Conservation (phyloP, 345 rosid species). For the Rubroshorea leprosula region DNA sequence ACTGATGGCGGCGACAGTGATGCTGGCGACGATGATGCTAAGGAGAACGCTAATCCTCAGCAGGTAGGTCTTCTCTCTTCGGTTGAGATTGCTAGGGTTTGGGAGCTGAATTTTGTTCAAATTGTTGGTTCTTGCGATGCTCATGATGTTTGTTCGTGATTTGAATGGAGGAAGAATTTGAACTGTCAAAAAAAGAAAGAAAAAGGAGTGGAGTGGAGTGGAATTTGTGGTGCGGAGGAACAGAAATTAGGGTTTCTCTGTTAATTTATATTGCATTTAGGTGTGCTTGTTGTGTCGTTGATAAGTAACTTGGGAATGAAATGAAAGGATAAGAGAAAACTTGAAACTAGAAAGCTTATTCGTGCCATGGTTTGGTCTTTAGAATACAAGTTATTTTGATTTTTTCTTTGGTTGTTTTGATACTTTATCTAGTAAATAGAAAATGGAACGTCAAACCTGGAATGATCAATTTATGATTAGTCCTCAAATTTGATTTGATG, state of each 20-base stretch:
- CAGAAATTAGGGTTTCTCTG: background rate
- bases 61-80: conserved; percentile 32
- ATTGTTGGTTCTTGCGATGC: too few relatives aligned
- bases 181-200: too few relatives aligned
- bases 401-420: background rate
- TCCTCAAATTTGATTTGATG: too few relatives aligned
- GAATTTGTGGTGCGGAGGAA: too few relatives aligned
- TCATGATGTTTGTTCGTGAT: background rate
- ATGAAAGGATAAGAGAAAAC: too few relatives aligned
- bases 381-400: too few relatives aligned
- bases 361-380: too few relatives aligned
- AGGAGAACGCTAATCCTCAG: conserved; percentile 51
- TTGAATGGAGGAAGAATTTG: too few relatives aligned
- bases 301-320: background rate
- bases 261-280: background rate
- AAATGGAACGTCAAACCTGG: too few relatives aligned
- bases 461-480: too few relatives aligned
- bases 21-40: conserved; percentile 36
- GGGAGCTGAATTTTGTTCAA: background rate
- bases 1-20: conserved; percentile 30
- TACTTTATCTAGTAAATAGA: background rate
- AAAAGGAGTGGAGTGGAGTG: too few relatives aligned
- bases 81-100: conserved; percentile 36
- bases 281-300: background rate
- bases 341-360: too few relatives aligned